Evolutionary conservation across 257 asterid species (phyloP).

Genomic region (Nyctanthes arbortristis): DNA sequence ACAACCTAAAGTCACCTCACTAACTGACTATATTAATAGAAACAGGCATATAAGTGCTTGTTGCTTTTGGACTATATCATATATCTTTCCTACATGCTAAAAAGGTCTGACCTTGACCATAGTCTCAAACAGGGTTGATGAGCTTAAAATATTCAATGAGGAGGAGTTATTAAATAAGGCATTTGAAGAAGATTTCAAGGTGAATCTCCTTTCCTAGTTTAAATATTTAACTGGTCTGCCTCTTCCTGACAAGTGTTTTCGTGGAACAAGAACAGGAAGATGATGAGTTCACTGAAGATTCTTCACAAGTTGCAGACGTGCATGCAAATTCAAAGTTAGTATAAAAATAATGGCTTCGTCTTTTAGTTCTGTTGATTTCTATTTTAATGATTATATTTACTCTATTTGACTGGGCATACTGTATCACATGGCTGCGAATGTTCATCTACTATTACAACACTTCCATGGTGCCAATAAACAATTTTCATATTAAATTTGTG

Average conservation of each 20-base stretch:
- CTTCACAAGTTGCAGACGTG: conserved; percentile 36
- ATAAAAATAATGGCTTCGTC: not conserved
- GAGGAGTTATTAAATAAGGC: conserved; percentile 80
- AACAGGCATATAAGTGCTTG: conserved; percentile 6
- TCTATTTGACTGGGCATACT: not conserved
- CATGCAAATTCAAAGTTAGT: conserved; percentile 47
- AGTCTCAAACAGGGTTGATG: conserved; percentile 67
- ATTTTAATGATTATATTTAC: not conserved
- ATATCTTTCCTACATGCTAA: not conserved
- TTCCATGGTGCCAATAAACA: not conserved
- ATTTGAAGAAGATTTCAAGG: conserved; percentile 84
- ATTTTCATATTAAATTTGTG: not conserved
- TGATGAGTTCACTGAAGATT: conserved; percentile 36
- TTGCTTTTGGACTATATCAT: conserved; percentile 3
- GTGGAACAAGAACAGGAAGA: conserved; percentile 47
- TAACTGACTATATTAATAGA: conserved; percentile 7
- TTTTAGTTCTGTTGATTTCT: not conserved
- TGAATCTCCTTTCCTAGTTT: conserved; percentile 23
- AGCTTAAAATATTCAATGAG: conserved; percentile 71
- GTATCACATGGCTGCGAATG: too few species aligned
- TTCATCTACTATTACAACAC: not conserved
- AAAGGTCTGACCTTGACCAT: conserved; percentile 18
- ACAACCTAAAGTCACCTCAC: not conserved
- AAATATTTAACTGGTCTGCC: conserved; percentile 9
- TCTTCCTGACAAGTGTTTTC: conserved; percentile 19